phyloP scores from a whole-genome alignment of 1,284 basidiomycete genomes.

The Singerocomus inundabilis region DNA sequence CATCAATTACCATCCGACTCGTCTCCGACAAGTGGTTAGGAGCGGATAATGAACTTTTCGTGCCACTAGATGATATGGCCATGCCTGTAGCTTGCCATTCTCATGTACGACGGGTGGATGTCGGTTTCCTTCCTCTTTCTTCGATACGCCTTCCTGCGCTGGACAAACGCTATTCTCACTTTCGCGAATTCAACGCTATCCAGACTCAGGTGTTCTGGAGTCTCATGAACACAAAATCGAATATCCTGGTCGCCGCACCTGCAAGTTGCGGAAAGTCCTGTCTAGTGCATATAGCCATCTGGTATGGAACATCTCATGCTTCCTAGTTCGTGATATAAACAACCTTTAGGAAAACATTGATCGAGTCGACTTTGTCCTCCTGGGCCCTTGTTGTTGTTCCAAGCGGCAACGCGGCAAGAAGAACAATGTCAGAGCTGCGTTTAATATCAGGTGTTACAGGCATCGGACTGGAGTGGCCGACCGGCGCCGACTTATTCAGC shows the following conservation, averaged over 20 bases:
- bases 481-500: conserved; percentile 33
- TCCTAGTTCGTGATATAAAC: conserved; percentile 13
- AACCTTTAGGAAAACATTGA: conserved; percentile 47
- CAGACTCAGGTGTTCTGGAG: conserved; percentile 93
- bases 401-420: conserved; percentile 45
- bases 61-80: conserved; percentile 67
- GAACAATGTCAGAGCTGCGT: conserved; percentile 51
- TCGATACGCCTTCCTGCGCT: conserved; percentile 51
- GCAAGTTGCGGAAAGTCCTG: conserved; percentile 81
- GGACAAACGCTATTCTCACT: conserved; percentile 43
- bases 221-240: conserved; percentile 66
- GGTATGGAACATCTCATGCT: conserved; percentile 46
- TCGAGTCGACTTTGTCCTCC: conserved; percentile 35
- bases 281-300: conserved; percentile 67
- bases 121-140: conserved; percentile 75
- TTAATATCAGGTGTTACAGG: conserved; percentile 38
- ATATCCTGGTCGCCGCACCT: conserved; percentile 82
- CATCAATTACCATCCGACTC: conserved; percentile 70
- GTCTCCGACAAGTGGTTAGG: conserved; percentile 95
- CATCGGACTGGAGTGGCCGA: conserved; percentile 45
- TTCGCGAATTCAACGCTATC: conserved; percentile 75
- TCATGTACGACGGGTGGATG: conserved; percentile 72
- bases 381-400: conserved; percentile 63
- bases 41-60: conserved; percentile 71
- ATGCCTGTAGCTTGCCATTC: conserved; percentile 73